Evolutionary conservation across 2,329 filamentous ascomycete genomes (phyloP).

Genomic region (Xylaria sp.): DNA sequence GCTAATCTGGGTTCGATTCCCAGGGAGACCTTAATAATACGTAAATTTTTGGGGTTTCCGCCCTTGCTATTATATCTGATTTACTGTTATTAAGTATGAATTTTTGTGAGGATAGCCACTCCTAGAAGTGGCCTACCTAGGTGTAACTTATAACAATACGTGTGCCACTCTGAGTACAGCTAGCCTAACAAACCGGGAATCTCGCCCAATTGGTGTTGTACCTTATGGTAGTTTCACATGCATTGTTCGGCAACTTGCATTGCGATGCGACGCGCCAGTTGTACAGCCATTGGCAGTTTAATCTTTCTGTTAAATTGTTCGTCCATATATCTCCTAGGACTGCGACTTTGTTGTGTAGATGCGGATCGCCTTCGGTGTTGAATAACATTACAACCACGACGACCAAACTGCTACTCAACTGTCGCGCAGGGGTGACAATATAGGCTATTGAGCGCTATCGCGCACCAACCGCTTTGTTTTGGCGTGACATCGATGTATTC

Average conservation of each 20-base stretch:
- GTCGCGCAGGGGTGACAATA: no score
- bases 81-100: neutral
- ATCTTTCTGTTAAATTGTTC: neutral
- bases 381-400: neutral
- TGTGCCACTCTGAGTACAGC: no score
- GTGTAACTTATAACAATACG: no score
- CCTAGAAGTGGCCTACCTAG: neutral
- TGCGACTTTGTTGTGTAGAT: neutral
- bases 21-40: constrained; percentile 39
- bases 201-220: no score
- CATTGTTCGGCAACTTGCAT: neutral
- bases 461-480: no score
- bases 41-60: no score
- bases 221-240: neutral
- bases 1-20: constrained; percentile 42
- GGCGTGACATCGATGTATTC: no score
- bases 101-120: neutral
- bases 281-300: neutral
- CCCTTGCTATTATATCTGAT: neutral
- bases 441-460: no score
- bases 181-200: no score
- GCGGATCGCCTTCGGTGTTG: neutral
- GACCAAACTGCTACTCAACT: neutral
- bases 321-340: neutral
- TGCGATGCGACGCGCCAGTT: neutral